Conservation (phyloP, 2,329 filamentous ascomycete genomes). For the Cladosporium sphaerospermum region DNA sequence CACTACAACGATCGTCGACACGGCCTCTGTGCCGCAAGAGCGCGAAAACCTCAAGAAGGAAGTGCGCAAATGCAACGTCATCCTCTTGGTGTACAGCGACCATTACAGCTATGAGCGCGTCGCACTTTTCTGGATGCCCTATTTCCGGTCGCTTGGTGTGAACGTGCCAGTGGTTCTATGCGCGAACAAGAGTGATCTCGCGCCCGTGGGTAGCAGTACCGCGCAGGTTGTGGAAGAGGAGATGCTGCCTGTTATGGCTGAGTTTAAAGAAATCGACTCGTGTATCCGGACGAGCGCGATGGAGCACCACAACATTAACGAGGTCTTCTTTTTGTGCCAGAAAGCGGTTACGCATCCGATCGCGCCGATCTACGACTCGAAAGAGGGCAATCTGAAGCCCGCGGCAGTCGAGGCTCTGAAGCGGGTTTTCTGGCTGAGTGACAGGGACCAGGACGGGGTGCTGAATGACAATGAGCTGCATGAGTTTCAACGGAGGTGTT, state of each 20-base stretch:
- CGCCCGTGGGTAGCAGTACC: conserved; percentile 58
- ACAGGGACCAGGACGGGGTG: conserved; percentile 92
- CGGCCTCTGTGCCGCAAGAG: conserved; percentile 89
- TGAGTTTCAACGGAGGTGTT: conserved; percentile 85
- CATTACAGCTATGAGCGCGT: conserved; percentile 99
- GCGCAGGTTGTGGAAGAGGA: conserved; percentile 89
- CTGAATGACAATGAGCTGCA: conserved; percentile 86
- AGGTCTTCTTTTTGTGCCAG: conserved; percentile 93
- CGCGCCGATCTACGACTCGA: conserved; percentile 92
- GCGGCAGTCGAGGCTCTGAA: conserved; percentile 79
- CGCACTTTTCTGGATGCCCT: conserved; percentile 96
- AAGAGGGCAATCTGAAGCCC: conserved; percentile 79
- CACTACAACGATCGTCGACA: conserved; percentile 95
- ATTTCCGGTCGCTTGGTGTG: conserved; percentile 95
- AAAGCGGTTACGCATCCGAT: conserved; percentile 97
- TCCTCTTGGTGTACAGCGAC: conserved; percentile 92
- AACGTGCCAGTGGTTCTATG: conserved; percentile 96
- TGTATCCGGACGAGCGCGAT: conserved; percentile 92
- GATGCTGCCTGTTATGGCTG: conserved; percentile 96
- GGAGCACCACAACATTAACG: conserved; percentile 89
- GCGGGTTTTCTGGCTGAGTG: conserved; percentile 90
- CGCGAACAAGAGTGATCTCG: conserved; percentile 93
- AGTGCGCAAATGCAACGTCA: conserved; percentile 94
- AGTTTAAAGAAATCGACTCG: conserved; percentile 98
- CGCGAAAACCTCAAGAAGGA: conserved; percentile 84